phyloP scores from a whole-genome alignment of 1,284 basidiomycete genomes.

The Pseudozyma tsukubaensis region DNA sequence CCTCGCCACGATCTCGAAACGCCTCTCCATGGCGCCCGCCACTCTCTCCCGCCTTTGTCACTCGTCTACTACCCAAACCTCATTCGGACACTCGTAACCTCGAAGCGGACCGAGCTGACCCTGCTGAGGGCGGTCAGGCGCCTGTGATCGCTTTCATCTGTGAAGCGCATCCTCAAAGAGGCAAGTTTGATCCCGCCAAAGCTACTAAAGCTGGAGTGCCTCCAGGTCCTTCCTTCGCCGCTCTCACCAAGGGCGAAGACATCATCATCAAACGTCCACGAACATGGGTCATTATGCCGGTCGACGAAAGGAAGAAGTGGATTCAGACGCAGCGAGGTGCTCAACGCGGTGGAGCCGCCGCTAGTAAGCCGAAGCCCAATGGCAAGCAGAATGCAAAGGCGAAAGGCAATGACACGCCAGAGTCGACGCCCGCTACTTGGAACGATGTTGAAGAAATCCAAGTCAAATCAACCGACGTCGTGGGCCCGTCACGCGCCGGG shows the following conservation, averaged over 20 bases:
- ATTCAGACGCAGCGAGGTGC: conserved; percentile 70
- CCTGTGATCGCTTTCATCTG: conserved; percentile 75
- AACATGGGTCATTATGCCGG: conserved; percentile 43
- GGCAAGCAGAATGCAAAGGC: conserved; percentile 15
- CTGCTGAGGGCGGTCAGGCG: conserved; percentile 34
- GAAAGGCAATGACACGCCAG: conserved; percentile 1
- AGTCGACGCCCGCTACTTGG: conserved; percentile 71
- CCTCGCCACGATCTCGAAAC: conserved; percentile 4
- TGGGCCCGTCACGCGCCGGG: conserved; percentile 77
- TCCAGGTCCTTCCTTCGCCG: conserved; percentile 72
- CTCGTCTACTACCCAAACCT: conserved; percentile 22
- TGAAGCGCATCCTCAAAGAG: conserved; percentile 80
- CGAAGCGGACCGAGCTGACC: conserved; percentile 17
- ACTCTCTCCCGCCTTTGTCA: conserved; percentile 37
- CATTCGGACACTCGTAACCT: conserved; percentile 17
- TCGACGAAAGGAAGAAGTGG: conserved; percentile 48
- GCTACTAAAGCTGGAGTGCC: conserved; percentile 78
- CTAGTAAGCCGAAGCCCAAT: conserved; percentile 69
- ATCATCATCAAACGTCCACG: conserved; percentile 69
- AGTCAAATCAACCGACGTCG: conserved; percentile 47
- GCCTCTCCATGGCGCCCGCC: conserved; percentile 29
- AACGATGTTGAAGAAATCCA: conserved; percentile 36
- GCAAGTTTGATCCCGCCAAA: conserved; percentile 83
- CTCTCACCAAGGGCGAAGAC: conserved; percentile 70
- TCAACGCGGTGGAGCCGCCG: conserved; percentile 54